Conservation (phyloP, 805 yeast species). For the Candida quercuum region DNA sequence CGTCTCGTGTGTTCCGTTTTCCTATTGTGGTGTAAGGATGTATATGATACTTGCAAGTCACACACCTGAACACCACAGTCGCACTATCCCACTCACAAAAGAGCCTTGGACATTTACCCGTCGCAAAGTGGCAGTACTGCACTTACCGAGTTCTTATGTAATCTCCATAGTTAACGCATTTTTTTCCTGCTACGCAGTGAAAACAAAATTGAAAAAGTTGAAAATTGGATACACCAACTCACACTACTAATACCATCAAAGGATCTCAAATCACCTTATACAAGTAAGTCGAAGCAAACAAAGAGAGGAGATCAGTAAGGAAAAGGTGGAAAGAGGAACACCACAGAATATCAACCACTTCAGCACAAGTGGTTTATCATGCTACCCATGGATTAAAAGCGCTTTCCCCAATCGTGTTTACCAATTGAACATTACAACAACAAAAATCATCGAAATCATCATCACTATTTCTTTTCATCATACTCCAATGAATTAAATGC, state of each 20-base stretch:
- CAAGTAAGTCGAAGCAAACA: neutral
- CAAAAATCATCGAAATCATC: too few relatives aligned
- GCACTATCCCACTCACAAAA: neutral
- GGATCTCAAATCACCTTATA: neutral
- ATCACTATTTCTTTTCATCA: too few relatives aligned
- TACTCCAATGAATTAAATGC: too few relatives aligned
- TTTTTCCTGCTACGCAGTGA: neutral
- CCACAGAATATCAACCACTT: too few relatives aligned
- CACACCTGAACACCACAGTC: conserved; percentile 1
- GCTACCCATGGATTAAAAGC: too few relatives aligned
- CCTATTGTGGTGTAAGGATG: neutral
- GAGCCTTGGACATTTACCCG: neutral
- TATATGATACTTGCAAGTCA: too few relatives aligned
- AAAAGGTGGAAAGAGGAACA: neutral
- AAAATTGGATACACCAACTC: neutral
- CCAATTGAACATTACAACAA: too few relatives aligned
- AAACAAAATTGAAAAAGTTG: conserved; percentile 1
- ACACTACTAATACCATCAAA: neutral
- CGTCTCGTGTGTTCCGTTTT: too few relatives aligned
- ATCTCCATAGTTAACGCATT: conserved; percentile 1
- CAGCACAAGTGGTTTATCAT: neutral
- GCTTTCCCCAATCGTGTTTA: too few relatives aligned
- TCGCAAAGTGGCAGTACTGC: neutral
- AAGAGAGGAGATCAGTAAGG: neutral
- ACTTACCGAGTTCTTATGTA: neutral